phyloP scores from a whole-genome alignment of 1,284 basidiomycete species.

The Cutaneotrichosporon mucoides region DNA sequence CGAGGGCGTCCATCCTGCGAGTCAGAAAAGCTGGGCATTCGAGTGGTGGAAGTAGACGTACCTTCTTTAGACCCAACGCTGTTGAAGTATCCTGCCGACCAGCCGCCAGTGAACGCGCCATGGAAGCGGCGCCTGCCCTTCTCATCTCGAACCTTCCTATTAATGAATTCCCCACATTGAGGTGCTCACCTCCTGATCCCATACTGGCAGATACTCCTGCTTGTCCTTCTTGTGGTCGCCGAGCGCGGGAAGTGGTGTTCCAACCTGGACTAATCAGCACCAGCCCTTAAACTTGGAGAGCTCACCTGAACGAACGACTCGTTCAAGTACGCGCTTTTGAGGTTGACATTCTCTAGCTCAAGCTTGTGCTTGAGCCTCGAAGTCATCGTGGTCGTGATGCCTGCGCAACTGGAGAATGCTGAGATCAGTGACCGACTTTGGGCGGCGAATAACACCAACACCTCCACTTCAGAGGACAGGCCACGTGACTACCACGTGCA shows the following conservation, averaged over 20 bases:
- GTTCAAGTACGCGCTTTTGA: conserved; percentile 72
- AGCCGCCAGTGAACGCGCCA: conserved; percentile 97
- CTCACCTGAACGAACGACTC: conserved; percentile 83
- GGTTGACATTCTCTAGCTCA: conserved; percentile 66
- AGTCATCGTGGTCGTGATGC: conserved; percentile 42
- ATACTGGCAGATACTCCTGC: conserved; percentile 89
- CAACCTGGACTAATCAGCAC: conserved; percentile 58
- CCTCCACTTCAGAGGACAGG: too few species aligned
- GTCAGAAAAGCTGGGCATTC: conserved; percentile 5
- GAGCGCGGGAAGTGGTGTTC: conserved; percentile 83
- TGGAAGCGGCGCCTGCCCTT: conserved; percentile 87
- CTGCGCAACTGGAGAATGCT: not conserved
- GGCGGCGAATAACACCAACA: not conserved
- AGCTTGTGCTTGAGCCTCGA: conserved; percentile 60
- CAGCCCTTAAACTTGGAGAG: conserved; percentile 3
- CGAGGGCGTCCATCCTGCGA: conserved; percentile 82
- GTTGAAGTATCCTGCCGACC: conserved; percentile 96
- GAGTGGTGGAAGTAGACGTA: conserved; percentile 35
- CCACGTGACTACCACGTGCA: not conserved
- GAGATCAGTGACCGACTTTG: not conserved
- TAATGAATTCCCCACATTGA: not conserved
- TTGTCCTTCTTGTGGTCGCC: conserved; percentile 77
- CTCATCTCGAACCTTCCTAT: conserved; percentile 76
- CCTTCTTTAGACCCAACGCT: conserved; percentile 94
- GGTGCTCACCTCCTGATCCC: conserved; percentile 83